Evolutionary conservation across 257 asterid genomes (phyloP).

Genomic region (Mitragyna speciosa): DNA sequence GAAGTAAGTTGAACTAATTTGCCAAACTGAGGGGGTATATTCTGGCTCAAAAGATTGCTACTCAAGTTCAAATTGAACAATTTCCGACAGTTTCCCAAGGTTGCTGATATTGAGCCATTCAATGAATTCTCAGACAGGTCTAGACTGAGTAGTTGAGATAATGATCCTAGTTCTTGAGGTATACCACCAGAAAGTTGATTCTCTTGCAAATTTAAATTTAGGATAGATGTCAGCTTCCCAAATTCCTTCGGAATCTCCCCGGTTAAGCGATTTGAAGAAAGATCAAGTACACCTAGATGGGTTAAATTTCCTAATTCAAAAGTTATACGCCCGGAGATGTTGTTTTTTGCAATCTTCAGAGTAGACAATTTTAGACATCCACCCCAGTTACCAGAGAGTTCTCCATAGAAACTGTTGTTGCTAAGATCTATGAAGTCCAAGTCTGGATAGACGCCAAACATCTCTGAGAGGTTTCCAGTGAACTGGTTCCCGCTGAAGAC

Average conservation of each 20-base stretch:
- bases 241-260: slow-evolving; percentile 38
- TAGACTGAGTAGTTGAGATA: slow-evolving; percentile 20
- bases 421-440: slow-evolving; percentile 37
- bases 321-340: slow-evolving; percentile 35
- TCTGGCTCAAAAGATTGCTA: slow-evolving; percentile 24
- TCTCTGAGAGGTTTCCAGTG: slow-evolving; percentile 36
- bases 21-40: slow-evolving; percentile 37
- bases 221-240: slow-evolving; percentile 24
- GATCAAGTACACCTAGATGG: slow-evolving; percentile 29
- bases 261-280: slow-evolving; percentile 31
- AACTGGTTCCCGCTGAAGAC: slow-evolving; percentile 30
- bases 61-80: slow-evolving; percentile 31
- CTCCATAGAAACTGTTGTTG: background rate
- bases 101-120: slow-evolving; percentile 30
- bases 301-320: slow-evolving; percentile 23
- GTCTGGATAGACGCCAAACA: slow-evolving; percentile 36
- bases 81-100: slow-evolving; percentile 30
- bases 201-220: slow-evolving; percentile 23
- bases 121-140: slow-evolving; percentile 31
- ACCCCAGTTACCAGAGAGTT: slow-evolving; percentile 34
- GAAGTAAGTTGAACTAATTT: slow-evolving; percentile 16
- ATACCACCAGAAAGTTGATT: slow-evolving; percentile 34
- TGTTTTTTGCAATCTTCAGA: slow-evolving; percentile 33
- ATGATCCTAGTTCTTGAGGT: slow-evolving; percentile 24
- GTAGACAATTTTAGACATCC: slow-evolving; percentile 21